Conservation (phyloP, 2,329 filamentous ascomycete species). For the Penicillium sp. region DNA sequence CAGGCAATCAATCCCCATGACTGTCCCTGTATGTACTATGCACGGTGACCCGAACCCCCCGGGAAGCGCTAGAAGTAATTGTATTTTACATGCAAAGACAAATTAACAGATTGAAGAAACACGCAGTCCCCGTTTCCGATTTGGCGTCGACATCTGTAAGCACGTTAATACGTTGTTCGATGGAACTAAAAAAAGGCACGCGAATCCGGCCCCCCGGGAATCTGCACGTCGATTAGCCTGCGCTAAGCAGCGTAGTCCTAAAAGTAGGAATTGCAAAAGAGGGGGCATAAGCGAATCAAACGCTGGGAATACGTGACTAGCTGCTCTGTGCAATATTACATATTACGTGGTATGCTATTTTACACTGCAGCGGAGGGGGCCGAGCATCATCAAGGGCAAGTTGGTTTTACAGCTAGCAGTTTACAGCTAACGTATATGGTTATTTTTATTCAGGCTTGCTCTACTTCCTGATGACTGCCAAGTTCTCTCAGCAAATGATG, state of each 20-base stretch:
- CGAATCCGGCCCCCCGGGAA: slow-evolving; percentile 1
- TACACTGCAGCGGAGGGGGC: not conserved
- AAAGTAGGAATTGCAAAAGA: not conserved
- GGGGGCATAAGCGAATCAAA: not conserved
- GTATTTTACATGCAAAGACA: not conserved
- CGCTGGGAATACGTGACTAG: too few relatives aligned
- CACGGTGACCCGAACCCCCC: not conserved
- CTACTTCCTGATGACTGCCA: not conserved
- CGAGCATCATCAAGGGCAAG: not conserved
- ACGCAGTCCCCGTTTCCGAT: not conserved
- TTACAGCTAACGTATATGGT: too few relatives aligned
- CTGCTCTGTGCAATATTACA: not conserved
- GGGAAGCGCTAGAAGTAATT: not conserved
- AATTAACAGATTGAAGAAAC: not conserved
- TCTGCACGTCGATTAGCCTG: not conserved
- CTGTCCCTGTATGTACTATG: too few relatives aligned
- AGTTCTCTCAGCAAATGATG: not conserved
- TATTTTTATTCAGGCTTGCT: not conserved
- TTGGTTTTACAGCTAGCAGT: too few relatives aligned
- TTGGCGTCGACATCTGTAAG: not conserved
- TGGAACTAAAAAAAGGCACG: not conserved
- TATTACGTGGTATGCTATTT: not conserved
- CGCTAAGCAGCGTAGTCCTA: not conserved
- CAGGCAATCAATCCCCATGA: not conserved
- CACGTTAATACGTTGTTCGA: not conserved